Percentiles rank a stretch among this genome's conserved stretches.
phyloP scores from a whole-genome alignment of 2,329 filamentous ascomycete species.

The Fusarium mundagurra region DNA sequence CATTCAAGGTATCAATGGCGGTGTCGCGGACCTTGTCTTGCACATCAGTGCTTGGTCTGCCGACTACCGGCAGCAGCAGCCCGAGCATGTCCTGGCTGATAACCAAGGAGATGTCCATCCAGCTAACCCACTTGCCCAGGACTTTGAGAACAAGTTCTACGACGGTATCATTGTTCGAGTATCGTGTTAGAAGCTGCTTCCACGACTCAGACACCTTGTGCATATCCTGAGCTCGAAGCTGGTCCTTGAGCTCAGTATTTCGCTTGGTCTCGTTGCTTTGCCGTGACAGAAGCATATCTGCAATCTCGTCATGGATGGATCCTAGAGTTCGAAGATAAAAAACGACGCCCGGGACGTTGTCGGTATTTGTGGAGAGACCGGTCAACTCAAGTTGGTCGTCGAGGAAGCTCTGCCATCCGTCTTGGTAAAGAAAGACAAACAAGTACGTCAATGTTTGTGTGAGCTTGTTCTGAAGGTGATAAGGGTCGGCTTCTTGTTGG shows the following conservation, averaged over 20 bases:
- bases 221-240: constrained; percentile 87
- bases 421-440: constrained; percentile 86
- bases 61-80: constrained; percentile 86
- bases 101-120: constrained; percentile 95
- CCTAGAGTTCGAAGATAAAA: constrained; percentile 90
- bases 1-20: constrained; percentile 92
- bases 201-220: constrained; percentile 88
- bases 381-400: constrained; percentile 88
- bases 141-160: constrained; percentile 90
- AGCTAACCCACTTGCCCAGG: constrained; percentile 98
- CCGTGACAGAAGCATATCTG: constrained; percentile 86
- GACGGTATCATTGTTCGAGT: constrained; percentile 75
- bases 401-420: constrained; percentile 89
- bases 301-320: constrained; percentile 96
- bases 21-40: constrained; percentile 87
- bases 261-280: constrained; percentile 82
- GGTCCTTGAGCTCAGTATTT: constrained; percentile 90
- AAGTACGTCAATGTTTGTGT: constrained; percentile 95
- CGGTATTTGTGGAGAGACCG: constrained; percentile 67
- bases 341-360: constrained; percentile 80
- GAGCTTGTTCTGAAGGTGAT: constrained; percentile 92
- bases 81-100: constrained; percentile 90
- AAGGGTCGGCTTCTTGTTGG: constrained; percentile 72
- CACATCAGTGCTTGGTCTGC: constrained; percentile 71
- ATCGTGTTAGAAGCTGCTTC: constrained; percentile 88